These are phyloP conservation scores for Senna siamea DNA, from an alignment of 306 rosid species.

Conservation along the genomic window DNA sequence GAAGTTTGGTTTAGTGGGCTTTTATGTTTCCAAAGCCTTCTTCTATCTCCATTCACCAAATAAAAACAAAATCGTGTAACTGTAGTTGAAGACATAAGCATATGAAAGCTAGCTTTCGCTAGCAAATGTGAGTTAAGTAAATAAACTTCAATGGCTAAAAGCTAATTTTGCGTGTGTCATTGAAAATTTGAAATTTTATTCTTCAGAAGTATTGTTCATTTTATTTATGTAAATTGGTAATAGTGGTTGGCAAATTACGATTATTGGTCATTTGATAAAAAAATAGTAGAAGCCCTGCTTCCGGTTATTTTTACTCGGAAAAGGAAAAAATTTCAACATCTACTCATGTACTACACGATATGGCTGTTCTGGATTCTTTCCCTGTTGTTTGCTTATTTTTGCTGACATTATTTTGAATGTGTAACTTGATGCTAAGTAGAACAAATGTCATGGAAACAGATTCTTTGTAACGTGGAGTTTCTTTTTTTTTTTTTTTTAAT, in stretches of 20 bases:
- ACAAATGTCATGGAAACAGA: neutral
- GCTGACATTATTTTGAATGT: neutral
- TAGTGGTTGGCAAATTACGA: neutral
- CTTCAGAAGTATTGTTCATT: neutral
- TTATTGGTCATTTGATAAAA: neutral
- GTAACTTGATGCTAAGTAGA: neutral
- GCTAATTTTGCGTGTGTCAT: neutral
- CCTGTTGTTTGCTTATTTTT: neutral
- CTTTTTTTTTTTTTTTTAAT: conserved; percentile 6
- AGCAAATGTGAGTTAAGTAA: neutral
- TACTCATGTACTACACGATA: neutral
- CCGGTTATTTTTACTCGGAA: neutral
- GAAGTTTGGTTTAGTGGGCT: neutral
- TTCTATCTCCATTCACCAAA: neutral
- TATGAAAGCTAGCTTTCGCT: neutral
- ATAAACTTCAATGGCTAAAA: neutral
- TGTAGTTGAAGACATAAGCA: neutral
- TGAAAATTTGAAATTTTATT: neutral
- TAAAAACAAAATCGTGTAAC: neutral
- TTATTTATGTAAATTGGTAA: neutral
- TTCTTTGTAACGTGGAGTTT: no score
- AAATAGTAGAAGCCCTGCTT: neutral
- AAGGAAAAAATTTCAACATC: neutral
- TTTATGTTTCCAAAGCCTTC: neutral
- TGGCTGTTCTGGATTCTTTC: neutral